phyloP scores from a whole-genome alignment of 2,329 filamentous ascomycete species.

The Hypoxylon sp. region DNA sequence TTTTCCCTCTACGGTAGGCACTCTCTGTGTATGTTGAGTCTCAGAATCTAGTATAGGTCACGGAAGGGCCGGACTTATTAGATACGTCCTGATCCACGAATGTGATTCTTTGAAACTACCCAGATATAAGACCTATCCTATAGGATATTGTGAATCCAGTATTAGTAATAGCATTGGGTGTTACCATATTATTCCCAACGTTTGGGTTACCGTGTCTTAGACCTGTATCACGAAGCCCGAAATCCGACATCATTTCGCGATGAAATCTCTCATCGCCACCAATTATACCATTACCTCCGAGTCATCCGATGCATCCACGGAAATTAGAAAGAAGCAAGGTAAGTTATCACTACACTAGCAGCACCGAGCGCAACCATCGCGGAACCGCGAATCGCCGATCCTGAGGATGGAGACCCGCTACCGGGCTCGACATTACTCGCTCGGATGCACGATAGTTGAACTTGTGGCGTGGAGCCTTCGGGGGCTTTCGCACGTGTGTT shows the following conservation, averaged over 20 bases:
- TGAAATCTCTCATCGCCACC: not conserved
- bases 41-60: not conserved
- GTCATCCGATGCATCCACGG: not conserved
- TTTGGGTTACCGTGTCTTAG: not conserved
- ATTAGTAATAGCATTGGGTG: not conserved
- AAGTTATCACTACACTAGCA: conserved; percentile 7
- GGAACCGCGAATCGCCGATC: not conserved
- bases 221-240: not conserved
- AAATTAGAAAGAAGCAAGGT: conserved; percentile 8
- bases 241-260: not conserved
- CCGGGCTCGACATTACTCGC: conserved; percentile 36
- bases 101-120: not conserved
- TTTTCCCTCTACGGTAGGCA: too few species aligned
- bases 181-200: conserved; percentile 4
- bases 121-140: not conserved
- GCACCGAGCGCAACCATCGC: conserved; percentile 6
- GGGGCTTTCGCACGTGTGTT: conserved; percentile 47
- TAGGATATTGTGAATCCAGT: not conserved
- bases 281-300: not conserved
- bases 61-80: not conserved
- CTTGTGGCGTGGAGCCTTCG: conserved; percentile 37
- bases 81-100: not conserved
- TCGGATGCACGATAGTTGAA: conserved; percentile 48
- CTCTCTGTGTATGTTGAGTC: not conserved
- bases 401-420: conserved; percentile 29